Base-by-base conservation (phyloP, 352 stramenopile species). In the Phytophthora pluvialis region DNA sequence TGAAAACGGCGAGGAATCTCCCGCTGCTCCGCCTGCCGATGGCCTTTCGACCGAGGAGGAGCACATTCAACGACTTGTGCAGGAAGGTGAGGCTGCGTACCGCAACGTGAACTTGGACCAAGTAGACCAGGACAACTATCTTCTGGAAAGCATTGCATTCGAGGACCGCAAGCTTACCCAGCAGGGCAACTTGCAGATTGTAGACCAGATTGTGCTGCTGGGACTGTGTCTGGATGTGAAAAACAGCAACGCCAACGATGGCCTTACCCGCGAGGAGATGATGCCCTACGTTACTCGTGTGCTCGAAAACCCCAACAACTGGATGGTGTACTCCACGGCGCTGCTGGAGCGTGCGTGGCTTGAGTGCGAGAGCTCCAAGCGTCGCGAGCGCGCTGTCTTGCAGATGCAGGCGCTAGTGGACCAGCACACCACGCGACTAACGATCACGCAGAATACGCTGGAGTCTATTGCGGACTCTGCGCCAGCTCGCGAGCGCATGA, bases 401-500 rank as follows among this genome's bases (percentile, higher is more conserved):
- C 96, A 99, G 80, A 98, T 99, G 73, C 94, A 99, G 53, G 96
- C 95, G 16, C 77, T 99, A 10, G 93, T 98, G 15, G 95, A 99
- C 74, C 95, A 98, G 63, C 95, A 99, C 76, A 97, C 91, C 4
- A 95, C 97, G 59, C 82, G 93, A 8, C 78, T 98, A 15, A 98
- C 94, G 3, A 84, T 98, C 51, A 97, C 91, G 6, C 95, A 97
- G 63, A 84, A 80, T 51, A 86, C 84, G 13, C 66, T 96, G 33
- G 50, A 90, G 53, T 78, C 78, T 12, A 91, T 98, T 53, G 90
- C 97, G 18, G 94, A 98, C 65, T 89, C 93, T 3, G 93, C 95
- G 5, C 93, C 94, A 1, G 91, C 91, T 16, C 67, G 90, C 59
- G 93, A 98, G 38, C 83, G 96, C 15, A 89, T 99, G 63, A 64